phyloP scores from a whole-genome alignment of 1,139 yeast species.

The Meyerozyma athensensis region DNA sequence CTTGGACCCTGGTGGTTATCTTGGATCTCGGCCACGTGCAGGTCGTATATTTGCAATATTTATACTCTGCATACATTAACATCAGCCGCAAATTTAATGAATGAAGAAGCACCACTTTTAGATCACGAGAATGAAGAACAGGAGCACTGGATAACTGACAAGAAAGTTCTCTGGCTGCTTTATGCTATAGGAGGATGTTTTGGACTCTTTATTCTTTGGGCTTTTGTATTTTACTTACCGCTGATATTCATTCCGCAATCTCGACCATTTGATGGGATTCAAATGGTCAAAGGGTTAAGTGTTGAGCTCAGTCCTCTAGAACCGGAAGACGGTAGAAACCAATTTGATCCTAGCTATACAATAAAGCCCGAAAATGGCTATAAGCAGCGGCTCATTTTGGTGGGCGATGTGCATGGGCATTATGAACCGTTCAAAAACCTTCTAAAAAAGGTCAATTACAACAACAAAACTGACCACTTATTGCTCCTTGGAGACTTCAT shows the following conservation, averaged over 20 bases:
- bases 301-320: constrained; percentile 23
- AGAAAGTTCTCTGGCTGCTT: constrained; percentile 10
- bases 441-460: constrained; percentile 42
- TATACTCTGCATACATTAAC: not conserved
- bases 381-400: constrained; percentile 47
- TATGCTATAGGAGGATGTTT: constrained; percentile 15
- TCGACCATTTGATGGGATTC: constrained; percentile 22
- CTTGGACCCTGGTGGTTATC: constrained; percentile 13
- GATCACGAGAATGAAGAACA: constrained; percentile 11
- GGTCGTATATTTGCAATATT: not conserved
- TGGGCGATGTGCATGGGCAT: constrained; percentile 91
- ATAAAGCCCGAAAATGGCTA: not conserved
- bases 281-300: constrained; percentile 21
- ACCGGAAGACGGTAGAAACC: constrained; percentile 3
- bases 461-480: constrained; percentile 49
- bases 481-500: constrained; percentile 80
- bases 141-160: constrained; percentile 15
- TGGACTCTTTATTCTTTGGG: constrained; percentile 19
- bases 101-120: constrained; percentile 15
- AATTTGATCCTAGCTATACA: not conserved
- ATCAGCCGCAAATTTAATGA: constrained; percentile 5
- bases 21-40: constrained; percentile 11
- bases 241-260: constrained; percentile 31
- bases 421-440: constrained; percentile 49
- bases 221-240: constrained; percentile 34